Evolutionary conservation across 2,329 filamentous ascomycete genomes (phyloP).

Genomic region (Curvularia spicifera): DNA sequence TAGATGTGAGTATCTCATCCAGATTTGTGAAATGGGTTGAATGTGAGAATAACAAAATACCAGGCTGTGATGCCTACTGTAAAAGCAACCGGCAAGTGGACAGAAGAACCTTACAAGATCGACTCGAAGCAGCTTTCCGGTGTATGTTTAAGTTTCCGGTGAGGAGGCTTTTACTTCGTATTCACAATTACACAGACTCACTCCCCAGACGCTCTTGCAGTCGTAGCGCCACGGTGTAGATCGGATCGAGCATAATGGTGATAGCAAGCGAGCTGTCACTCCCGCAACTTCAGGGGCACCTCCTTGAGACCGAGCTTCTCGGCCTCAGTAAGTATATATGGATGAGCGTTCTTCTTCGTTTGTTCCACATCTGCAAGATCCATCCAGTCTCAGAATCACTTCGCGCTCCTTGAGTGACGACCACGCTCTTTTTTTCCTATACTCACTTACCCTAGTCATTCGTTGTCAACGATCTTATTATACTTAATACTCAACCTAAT

Average conservation of each 20-base stretch:
- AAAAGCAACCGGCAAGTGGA: not conserved
- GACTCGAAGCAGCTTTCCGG: not conserved
- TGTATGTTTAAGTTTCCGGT: not conserved
- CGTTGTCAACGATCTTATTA: conserved; percentile 24
- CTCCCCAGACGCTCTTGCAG: conserved; percentile 3
- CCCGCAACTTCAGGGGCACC: conserved; percentile 21
- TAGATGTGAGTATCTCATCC: not conserved
- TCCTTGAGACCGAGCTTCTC: not conserved
- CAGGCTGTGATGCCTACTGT: not conserved
- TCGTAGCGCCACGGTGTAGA: conserved; percentile 8
- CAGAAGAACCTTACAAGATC: not conserved
- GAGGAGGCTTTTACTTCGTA: conserved; percentile 8
- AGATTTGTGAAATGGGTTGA: not conserved
- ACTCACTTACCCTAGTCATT: conserved; percentile 37
- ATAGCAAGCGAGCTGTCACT: conserved; percentile 13
- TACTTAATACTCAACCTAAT: conserved; percentile 11
- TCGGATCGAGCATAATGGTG: conserved; percentile 3
- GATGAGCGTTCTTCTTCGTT: not conserved
- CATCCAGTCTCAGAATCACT: conserved; percentile 5
- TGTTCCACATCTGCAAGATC: conserved; percentile 1
- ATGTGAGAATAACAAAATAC: too few relatives aligned
- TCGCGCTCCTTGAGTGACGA: conserved; percentile 26
- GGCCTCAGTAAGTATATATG: conserved; percentile 20
- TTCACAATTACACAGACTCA: not conserved
- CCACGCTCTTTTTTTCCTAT: conserved; percentile 17